These are phyloP conservation scores for Yarrowia divulgata DNA, from an alignment of 805 yeast genomes.

Conservation along the genomic window DNA sequence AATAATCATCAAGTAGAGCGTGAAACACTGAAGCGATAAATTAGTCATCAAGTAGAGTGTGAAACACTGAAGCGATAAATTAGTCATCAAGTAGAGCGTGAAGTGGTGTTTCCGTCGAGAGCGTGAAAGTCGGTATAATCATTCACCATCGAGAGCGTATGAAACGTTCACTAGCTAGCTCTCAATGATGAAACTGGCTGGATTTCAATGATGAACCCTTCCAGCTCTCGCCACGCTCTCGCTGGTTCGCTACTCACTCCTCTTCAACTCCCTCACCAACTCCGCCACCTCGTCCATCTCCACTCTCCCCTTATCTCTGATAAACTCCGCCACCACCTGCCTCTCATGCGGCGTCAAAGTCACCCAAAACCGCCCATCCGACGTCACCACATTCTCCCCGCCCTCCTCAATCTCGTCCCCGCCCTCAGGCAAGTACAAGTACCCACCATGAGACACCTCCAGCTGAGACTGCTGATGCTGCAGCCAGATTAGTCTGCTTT, in stretches of 20 bases:
- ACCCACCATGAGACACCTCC: conserved; percentile 7
- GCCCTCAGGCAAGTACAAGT: not conserved
- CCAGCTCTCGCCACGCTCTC: not conserved
- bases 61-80: too few relatives aligned
- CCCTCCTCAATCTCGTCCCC: conserved; percentile 4
- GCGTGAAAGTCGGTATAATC: too few relatives aligned
- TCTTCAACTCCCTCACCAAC: conserved; percentile 28
- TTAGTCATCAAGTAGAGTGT: too few relatives aligned
- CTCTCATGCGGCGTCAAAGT: conserved; percentile 13
- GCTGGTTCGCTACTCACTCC: not conserved
- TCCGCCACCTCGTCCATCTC: conserved; percentile 26
- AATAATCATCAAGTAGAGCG: too few relatives aligned
- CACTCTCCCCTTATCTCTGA: conserved; percentile 20
- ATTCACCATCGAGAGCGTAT: too few relatives aligned
- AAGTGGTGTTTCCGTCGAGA: too few relatives aligned
- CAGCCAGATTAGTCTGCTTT: not conserved
- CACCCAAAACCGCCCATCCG: conserved; percentile 34
- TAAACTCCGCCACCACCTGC: conserved; percentile 10
- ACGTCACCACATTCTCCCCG: conserved; percentile 12
- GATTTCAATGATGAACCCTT: too few relatives aligned
- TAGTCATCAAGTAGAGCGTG: too few relatives aligned
- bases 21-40: too few relatives aligned
- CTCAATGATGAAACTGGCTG: too few relatives aligned
- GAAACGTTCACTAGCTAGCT: not conserved
- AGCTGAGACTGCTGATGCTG: conserved; percentile 5